A percentile compares a stretch with the other conserved stretches of the same genome.
Evolutionary conservation across 2,329 filamentous ascomycete species (phyloP).

Genomic region (Trichoderma guizhouense): DNA sequence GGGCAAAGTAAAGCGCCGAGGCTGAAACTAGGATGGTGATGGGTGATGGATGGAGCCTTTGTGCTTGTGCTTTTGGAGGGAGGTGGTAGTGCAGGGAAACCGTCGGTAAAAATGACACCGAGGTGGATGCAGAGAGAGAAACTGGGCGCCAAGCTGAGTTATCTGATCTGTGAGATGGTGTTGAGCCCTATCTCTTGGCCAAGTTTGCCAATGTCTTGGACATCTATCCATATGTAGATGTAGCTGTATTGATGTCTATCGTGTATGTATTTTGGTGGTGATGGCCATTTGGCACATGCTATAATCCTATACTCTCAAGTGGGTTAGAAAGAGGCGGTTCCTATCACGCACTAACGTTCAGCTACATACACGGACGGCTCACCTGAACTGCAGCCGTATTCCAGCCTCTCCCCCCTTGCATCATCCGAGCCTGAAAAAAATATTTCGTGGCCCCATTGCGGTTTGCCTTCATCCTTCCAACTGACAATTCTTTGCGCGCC

Average conservation of each 20-base stretch:
- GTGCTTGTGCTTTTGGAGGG: not conserved
- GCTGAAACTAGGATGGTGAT: not conserved
- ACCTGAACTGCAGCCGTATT: not conserved
- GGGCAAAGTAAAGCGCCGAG: not conserved
- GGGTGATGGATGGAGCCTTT: too few species aligned
- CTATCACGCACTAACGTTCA: not conserved
- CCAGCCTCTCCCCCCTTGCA: not conserved
- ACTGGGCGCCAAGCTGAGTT: not conserved
- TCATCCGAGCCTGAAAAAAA: not conserved
- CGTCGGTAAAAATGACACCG: not conserved
- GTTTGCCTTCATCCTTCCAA: not conserved
- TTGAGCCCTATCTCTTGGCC: not conserved
- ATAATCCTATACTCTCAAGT: too few species aligned
- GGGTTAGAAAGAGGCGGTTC: too few species aligned
- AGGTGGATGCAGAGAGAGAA: not conserved
- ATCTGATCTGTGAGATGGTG: not conserved
- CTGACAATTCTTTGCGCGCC: slow-evolving; percentile 3
- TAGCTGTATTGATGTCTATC: not conserved
- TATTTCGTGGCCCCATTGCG: not conserved
- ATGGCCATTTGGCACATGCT: not conserved
- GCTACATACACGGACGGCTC: not conserved
- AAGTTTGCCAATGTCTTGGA: not conserved
- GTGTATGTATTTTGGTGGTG: not conserved
- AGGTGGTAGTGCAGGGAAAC: not conserved
- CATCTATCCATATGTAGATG: not conserved